Evolutionary conservation across 805 yeast genomes (phyloP).

Genomic region (Lachancea meyersii): DNA sequence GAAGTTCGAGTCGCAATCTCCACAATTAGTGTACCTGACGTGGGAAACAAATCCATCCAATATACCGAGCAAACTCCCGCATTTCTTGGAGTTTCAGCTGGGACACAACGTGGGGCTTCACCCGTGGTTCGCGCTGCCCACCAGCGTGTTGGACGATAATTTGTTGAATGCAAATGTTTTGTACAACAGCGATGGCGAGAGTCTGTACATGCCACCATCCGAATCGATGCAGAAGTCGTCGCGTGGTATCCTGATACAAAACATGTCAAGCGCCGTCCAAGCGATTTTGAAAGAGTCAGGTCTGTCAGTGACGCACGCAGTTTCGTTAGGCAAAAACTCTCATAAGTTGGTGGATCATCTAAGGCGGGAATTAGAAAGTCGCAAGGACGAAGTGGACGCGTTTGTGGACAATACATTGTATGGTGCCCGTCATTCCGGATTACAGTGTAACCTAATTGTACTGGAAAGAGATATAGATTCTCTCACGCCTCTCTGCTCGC

Average conservation of each 20-base stretch:
- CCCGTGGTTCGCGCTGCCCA: conserved; percentile 24
- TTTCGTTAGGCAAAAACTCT: conserved; percentile 25
- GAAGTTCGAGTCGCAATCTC: not conserved
- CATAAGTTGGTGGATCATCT: conserved; percentile 16
- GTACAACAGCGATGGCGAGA: conserved; percentile 22
- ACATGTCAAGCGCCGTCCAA: conserved; percentile 24
- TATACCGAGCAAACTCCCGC: conserved; percentile 14
- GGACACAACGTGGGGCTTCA: not conserved
- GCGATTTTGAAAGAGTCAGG: conserved; percentile 19
- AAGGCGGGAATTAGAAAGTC: conserved; percentile 14
- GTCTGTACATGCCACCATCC: conserved; percentile 21
- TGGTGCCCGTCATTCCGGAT: conserved; percentile 36
- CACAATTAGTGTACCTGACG: conserved; percentile 2
- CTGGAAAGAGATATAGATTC: conserved; percentile 75
- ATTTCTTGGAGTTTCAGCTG: conserved; percentile 16
- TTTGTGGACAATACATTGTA: conserved; percentile 28
- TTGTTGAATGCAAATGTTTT: conserved; percentile 20
- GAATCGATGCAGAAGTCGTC: conserved; percentile 22
- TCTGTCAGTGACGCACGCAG: conserved; percentile 22
- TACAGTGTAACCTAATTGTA: conserved; percentile 65
- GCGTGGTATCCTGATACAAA: conserved; percentile 23
- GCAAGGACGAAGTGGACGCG: conserved; percentile 13
- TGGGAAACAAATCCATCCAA: conserved; percentile 8
- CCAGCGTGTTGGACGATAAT: conserved; percentile 26
- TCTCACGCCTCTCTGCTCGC: conserved; percentile 64